Percentiles rank a stretch among this genome's conserved stretches.
These are phyloP conservation scores for Apiospora phragmitis DNA, from an alignment of 2,329 filamentous ascomycete genomes.

Conservation along the genomic window DNA sequence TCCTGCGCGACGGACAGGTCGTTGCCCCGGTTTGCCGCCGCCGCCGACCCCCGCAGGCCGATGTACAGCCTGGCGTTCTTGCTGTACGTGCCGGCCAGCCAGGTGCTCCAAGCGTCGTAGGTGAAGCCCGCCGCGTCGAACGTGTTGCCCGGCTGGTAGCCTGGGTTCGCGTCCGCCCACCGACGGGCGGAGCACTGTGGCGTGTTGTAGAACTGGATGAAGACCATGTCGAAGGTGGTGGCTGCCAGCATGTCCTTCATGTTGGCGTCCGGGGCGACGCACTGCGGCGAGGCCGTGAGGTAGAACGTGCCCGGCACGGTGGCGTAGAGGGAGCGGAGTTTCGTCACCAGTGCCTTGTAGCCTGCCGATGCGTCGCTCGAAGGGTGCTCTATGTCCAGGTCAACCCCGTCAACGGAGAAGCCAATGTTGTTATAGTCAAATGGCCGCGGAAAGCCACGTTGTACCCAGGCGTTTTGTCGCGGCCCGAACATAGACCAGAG, in stretches of 20 bases:
- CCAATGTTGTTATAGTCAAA: constrained; percentile 27
- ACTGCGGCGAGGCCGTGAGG: constrained; percentile 42
- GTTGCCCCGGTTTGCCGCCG: constrained; percentile 30
- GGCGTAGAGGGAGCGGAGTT: constrained; percentile 27
- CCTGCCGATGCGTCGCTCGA: constrained; percentile 31
- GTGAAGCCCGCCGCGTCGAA: constrained; percentile 37
- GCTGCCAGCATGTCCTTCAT: constrained; percentile 23
- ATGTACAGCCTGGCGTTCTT: constrained; percentile 44
- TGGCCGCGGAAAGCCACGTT: constrained; percentile 26
- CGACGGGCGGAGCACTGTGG: constrained; percentile 30
- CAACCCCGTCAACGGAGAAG: constrained; percentile 22
- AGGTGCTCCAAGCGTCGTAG: constrained; percentile 34
- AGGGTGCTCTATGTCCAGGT: constrained; percentile 29
- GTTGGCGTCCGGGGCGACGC: constrained; percentile 41
- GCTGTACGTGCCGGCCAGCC: constrained; percentile 38
- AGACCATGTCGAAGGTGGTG: constrained; percentile 40
- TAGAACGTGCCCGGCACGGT: constrained; percentile 26
- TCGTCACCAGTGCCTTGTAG: constrained; percentile 29
- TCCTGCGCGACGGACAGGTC: constrained; percentile 38
- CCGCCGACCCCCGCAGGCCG: constrained; percentile 38
- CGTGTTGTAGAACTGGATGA: constrained; percentile 55
- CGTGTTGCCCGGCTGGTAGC: constrained; percentile 25
- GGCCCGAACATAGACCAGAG: constrained; percentile 44
- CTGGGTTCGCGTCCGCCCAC: constrained; percentile 31
- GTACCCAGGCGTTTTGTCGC: constrained; percentile 31